Evolutionary conservation across 768 basidiomycete genomes (phyloP).

Genomic region (Tulasnella sp.): DNA sequence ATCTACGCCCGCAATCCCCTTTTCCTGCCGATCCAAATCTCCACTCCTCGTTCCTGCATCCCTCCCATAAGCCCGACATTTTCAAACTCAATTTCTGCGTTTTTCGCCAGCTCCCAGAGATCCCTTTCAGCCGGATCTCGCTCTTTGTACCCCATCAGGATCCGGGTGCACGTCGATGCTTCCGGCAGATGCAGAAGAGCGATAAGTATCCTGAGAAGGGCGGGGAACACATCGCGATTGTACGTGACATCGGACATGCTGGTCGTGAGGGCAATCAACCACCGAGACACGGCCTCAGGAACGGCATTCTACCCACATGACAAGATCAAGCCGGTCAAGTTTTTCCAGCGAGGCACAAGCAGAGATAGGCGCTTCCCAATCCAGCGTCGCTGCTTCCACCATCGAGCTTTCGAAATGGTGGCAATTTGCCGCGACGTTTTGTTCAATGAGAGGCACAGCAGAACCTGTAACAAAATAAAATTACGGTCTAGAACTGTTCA

Average conservation of each 20-base stretch:
- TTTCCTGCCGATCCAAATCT: constrained; percentile 51
- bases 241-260: constrained; percentile 93
- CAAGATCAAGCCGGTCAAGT: constrained; percentile 32
- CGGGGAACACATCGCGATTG: constrained; percentile 74
- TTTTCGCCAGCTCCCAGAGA: constrained; percentile 51
- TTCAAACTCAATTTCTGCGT: constrained; percentile 43
- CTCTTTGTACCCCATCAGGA: constrained; percentile 79
- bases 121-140: constrained; percentile 63
- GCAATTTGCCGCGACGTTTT: constrained; percentile 44
- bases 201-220: constrained; percentile 56
- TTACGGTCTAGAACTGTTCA: background rate
- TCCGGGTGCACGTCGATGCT: constrained; percentile 1
- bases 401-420: constrained; percentile 27
- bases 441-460: constrained; percentile 64
- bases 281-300: constrained; percentile 4
- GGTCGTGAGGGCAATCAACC: background rate
- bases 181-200: constrained; percentile 31
- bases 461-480: constrained; percentile 38
- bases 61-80: constrained; percentile 45
- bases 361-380: constrained; percentile 55
- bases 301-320: constrained; percentile 44
- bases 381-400: constrained; percentile 31
- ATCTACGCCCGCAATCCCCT: constrained; percentile 1
- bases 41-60: constrained; percentile 47
- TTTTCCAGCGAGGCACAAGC: constrained; percentile 26